These are phyloP conservation scores for Candida lessepsii DNA, from an alignment of 805 yeast genomes.

Conservation along the genomic window DNA sequence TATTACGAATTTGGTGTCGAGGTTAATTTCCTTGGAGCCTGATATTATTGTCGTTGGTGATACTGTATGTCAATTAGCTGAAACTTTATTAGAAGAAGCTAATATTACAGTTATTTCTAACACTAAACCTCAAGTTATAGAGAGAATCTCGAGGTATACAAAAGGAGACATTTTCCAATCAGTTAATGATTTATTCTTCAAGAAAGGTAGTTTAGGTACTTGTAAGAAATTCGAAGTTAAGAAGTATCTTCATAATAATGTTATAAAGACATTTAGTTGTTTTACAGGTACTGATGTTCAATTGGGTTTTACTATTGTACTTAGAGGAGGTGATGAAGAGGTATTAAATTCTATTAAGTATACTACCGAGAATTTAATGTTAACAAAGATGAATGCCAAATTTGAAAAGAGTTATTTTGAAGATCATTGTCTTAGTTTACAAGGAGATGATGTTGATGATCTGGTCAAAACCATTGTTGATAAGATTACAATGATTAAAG, in stretches of 20 bases:
- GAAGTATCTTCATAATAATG: conserved; percentile 55
- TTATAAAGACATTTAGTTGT: conserved; percentile 70
- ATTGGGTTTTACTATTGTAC: conserved; percentile 78
- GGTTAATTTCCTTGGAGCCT: conserved; percentile 76
- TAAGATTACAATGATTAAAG: conserved; percentile 13
- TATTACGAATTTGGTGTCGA: conserved; percentile 72
- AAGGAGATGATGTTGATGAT: conserved; percentile 13
- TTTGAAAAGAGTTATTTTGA: conserved; percentile 54
- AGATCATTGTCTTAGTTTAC: conserved; percentile 20
- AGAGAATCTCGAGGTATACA: conserved; percentile 73
- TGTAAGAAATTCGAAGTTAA: conserved; percentile 73
- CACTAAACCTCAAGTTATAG: conserved; percentile 78
- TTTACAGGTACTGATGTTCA: conserved; percentile 73
- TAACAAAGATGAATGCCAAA: conserved; percentile 72
- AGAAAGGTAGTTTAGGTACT: conserved; percentile 58
- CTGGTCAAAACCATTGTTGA: conserved; percentile 14
- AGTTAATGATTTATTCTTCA: conserved; percentile 77
- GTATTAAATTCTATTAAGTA: conserved; percentile 66
- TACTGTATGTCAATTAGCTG: conserved; percentile 78
- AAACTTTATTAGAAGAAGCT: conserved; percentile 65
- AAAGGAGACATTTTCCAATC: conserved; percentile 84
- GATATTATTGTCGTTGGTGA: conserved; percentile 76
- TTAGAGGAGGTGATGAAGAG: conserved; percentile 76
- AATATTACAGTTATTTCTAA: conserved; percentile 80
- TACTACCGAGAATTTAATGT: conserved; percentile 76